phyloP scores from a whole-genome alignment of 129 eudicot species.

The Scalesia atractyloides region DNA sequence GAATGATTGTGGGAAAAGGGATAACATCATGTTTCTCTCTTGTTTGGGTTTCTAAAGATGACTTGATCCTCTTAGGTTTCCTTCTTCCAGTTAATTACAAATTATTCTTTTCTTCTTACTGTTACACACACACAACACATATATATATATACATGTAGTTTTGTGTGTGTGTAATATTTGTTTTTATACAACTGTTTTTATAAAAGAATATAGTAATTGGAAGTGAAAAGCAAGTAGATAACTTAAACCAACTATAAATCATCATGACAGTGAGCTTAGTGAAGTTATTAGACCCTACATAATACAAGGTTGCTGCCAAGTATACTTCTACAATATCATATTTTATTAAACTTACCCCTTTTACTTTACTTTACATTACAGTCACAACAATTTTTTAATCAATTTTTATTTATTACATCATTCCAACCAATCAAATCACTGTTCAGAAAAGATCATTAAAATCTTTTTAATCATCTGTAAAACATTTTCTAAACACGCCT shows the following conservation, averaged over 20 bases:
- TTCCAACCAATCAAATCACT: too few relatives aligned
- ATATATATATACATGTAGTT: too few relatives aligned
- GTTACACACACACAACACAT: neutral
- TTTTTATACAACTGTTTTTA: neutral
- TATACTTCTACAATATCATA: too few relatives aligned
- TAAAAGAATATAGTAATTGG: neutral
- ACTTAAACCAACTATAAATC: slow-evolving; percentile 9
- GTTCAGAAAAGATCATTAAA: too few relatives aligned
- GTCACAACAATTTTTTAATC: too few relatives aligned
- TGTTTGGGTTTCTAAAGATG: slow-evolving; percentile 32
- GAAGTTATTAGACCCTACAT: neutral
- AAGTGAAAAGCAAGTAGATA: slow-evolving; percentile 16
- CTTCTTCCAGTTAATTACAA: slow-evolving; percentile 17
- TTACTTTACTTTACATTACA: too few relatives aligned
- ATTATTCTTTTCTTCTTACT: slow-evolving; percentile 38
- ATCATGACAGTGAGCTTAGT: neutral
- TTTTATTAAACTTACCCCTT: too few relatives aligned
- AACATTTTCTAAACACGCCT: too few relatives aligned
- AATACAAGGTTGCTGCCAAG: too few relatives aligned
- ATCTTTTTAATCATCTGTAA: too few relatives aligned
- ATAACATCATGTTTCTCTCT: slow-evolving; percentile 23
- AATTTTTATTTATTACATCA: too few relatives aligned
- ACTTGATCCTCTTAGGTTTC: slow-evolving; percentile 31
- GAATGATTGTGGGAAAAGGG: slow-evolving; percentile 27
- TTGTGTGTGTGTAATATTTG: neutral